These are phyloP conservation scores for Dendrobium chrysotoxum DNA, from an alignment of 106 monocot genomes.

Conservation along the genomic window DNA sequence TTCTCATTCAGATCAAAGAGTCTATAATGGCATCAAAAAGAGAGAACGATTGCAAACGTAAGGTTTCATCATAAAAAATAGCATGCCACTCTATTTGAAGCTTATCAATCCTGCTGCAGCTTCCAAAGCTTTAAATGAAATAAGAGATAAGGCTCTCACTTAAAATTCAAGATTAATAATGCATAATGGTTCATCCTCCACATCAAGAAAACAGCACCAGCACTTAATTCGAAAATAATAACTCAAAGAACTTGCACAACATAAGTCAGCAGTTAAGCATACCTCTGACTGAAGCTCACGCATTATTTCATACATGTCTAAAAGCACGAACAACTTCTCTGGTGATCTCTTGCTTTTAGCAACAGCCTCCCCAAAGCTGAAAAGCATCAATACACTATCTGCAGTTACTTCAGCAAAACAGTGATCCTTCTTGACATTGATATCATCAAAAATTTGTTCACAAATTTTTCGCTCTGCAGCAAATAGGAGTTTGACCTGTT, in stretches of 20 bases:
- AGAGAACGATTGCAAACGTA: neutral
- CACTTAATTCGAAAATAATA: neutral
- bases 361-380: slow-evolving; percentile 98
- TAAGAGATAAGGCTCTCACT: neutral
- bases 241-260: neutral
- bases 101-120: neutral
- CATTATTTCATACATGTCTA: slow-evolving; percentile 99
- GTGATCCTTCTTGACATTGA: slow-evolving; percentile 52
- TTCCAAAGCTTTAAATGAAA: slow-evolving; percentile 1
- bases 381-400: slow-evolving; percentile 66
- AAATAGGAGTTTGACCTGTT: slow-evolving; percentile 92
- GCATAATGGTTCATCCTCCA: neutral
- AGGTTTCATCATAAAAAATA: neutral
- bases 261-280: slow-evolving; percentile 5
- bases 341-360: slow-evolving; percentile 94
- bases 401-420: slow-evolving; percentile 84
- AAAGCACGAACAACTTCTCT: slow-evolving; percentile 90
- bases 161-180: neutral
- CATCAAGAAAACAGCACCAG: neutral
- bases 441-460: slow-evolving; percentile 82
- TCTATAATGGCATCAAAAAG: neutral
- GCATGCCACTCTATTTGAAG: neutral
- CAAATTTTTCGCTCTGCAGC: slow-evolving; percentile 87
- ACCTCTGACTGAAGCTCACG: slow-evolving; percentile 92
- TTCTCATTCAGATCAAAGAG: neutral